phyloP scores from a whole-genome alignment of 305 asterid genomes.

The Rubia balearica region DNA sequence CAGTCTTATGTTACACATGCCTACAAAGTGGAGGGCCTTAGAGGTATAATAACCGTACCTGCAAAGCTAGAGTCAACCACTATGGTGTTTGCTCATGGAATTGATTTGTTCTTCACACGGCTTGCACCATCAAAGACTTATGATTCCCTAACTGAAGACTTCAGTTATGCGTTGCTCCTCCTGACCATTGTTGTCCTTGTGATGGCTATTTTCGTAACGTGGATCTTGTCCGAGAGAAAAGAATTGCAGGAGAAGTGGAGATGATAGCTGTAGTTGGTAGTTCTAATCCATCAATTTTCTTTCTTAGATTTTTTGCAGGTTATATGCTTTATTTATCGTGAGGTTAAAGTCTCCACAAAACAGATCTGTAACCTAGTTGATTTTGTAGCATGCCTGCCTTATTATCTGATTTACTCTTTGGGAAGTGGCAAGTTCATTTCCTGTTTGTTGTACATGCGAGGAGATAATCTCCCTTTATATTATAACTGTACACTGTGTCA shows the following conservation, averaged over 20 bases:
- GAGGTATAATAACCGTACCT: conserved; percentile 71
- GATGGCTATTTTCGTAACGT: conserved; percentile 72
- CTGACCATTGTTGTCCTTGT: conserved; percentile 77
- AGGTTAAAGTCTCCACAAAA: neutral
- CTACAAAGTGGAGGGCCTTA: conserved; percentile 87
- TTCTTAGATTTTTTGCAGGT: neutral
- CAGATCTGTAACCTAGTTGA: conserved; percentile 5
- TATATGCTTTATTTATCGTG: neutral
- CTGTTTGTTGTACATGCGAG: conserved; percentile 4
- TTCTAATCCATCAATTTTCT: neutral
- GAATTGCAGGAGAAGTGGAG: conserved; percentile 98
- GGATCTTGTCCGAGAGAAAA: conserved; percentile 91
- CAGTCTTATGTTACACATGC: conserved; percentile 90
- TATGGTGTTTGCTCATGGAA: conserved; percentile 80
- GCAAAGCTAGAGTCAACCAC: conserved; percentile 94
- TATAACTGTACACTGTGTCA: neutral
- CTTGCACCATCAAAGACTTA: conserved; percentile 94
- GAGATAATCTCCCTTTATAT: neutral
- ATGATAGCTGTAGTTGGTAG: conserved; percentile 25
- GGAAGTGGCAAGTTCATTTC: conserved; percentile 1
- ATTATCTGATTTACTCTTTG: neutral
- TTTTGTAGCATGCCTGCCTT: conserved; percentile 11
- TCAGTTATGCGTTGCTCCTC: conserved; percentile 84
- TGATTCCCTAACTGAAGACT: conserved; percentile 95
- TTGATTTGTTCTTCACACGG: conserved; percentile 82